Evolutionary conservation across 1,284 basidiomycete genomes (phyloP), one percentile per base, ranked within the genome.

Genomic region (Ustanciosporium gigantosporum): DNA sequence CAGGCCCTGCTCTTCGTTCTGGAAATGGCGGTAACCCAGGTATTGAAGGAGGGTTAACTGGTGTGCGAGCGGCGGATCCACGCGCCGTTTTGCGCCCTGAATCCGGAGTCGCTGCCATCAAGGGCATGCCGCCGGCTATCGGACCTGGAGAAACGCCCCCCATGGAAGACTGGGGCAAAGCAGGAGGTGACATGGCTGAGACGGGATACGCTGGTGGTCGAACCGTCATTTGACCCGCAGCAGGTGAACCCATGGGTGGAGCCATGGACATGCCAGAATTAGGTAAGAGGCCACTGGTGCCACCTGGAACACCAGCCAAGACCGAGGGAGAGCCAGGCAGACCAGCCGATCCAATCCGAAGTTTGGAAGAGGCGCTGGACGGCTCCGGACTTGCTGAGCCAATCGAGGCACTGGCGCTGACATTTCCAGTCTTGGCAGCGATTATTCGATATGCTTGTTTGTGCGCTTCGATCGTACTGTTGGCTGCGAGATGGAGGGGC

Each of bases 391-490:
- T 62, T 36, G 36, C 36, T 16, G 36, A 37, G 17, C 36, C 21
- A 9, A 22, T 21, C 11, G 14, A 7, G 19, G 8, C 24, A 11
- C 24, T 52, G 27, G 44, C 46, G 4, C 51, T 37, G 3, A 49
- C 25, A 3, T 40, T 51, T 8, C 24, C 21, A 1, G 46, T 36
- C 42, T 58, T 65, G 25, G 47, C 50, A 2, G 53, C 52, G 19
- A 66, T 45, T 49, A 60, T 60, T 36, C 46, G 52, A 42, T 59
- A 68, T 3, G 66, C 66, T 2, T 41, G 36, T 44, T 59, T 64
- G 39, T 68, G 66, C 6, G 66, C 60, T 32, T 59, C 56, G 22
- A 68, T 68, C n/a, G 66, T 65, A 31, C 61, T 66, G 36, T 68
- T 65, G 23, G 66, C 66, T 16, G 66, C 66, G 22, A 68, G 36